Conservation (phyloP, 2,329 filamentous ascomycete genomes). For the Ophiostoma angusticollis region DNA sequence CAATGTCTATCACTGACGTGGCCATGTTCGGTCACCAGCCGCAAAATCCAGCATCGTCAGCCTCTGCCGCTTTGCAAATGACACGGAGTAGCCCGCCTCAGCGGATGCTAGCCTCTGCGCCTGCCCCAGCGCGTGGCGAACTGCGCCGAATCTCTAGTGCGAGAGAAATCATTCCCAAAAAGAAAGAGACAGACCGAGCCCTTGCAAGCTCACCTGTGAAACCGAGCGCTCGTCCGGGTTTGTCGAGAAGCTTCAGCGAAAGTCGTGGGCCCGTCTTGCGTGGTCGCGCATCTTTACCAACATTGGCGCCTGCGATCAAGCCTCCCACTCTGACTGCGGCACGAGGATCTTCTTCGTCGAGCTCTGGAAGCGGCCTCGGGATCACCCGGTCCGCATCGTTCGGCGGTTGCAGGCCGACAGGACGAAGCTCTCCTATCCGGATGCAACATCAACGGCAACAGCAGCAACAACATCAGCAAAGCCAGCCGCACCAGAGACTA, state of each 20-base stretch:
- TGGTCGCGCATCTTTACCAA: slow-evolving; percentile 29
- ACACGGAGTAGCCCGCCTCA: slow-evolving; percentile 16
- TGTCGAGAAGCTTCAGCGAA: slow-evolving; percentile 44
- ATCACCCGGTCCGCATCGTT: slow-evolving; percentile 24
- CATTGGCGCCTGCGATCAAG: slow-evolving; percentile 33
- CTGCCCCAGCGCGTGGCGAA: slow-evolving; percentile 22
- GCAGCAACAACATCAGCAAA: slow-evolving; percentile 9
- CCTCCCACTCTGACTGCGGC: slow-evolving; percentile 13
- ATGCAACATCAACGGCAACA: slow-evolving; percentile 24
- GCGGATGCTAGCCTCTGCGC: slow-evolving; percentile 18
- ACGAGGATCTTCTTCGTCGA: slow-evolving; percentile 9
- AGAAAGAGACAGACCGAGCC: slow-evolving; percentile 29
- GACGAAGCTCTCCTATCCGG: slow-evolving; percentile 41
- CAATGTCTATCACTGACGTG: slow-evolving; percentile 1
- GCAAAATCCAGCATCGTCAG: slow-evolving; percentile 17
- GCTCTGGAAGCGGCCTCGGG: slow-evolving; percentile 15
- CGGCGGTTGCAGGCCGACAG: slow-evolving; percentile 27
- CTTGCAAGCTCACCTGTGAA: slow-evolving; percentile 40
- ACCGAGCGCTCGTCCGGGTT: slow-evolving; percentile 30
- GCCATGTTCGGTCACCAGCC: slow-evolving; percentile 14
- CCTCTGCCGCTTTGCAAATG: slow-evolving; percentile 12
- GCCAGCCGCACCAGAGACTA: slow-evolving; percentile 33
- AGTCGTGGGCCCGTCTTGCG: slow-evolving; percentile 33
- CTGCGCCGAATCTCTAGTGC: slow-evolving; percentile 33
- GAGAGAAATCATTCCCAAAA: slow-evolving; percentile 28